Conservation (phyloP, 2,329 filamentous ascomycete genomes). For the Fusarium siculi region DNA sequence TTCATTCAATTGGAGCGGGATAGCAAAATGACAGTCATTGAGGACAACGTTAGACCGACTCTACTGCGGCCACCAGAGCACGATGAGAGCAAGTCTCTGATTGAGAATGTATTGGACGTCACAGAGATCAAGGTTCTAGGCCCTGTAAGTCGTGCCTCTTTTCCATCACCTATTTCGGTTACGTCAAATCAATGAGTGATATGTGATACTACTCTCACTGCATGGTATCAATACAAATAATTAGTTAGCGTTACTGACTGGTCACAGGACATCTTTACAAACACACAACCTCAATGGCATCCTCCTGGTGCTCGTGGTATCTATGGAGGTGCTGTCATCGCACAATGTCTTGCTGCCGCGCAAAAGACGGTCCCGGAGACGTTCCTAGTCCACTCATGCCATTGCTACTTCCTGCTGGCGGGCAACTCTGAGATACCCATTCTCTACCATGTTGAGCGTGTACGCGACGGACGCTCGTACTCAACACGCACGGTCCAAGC, state of each 20-base stretch:
- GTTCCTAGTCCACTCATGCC: slow-evolving; percentile 93
- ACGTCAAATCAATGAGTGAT: background rate
- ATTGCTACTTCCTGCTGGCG: slow-evolving; percentile 98
- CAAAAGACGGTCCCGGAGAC: slow-evolving; percentile 84
- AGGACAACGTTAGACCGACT: slow-evolving; percentile 48
- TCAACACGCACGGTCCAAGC: slow-evolving; percentile 97
- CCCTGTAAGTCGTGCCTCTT: slow-evolving; percentile 64
- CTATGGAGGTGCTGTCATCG: slow-evolving; percentile 92
- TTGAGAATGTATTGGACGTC: slow-evolving; percentile 90
- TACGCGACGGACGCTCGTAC: slow-evolving; percentile 90
- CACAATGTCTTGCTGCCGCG: slow-evolving; percentile 87
- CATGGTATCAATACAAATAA: background rate
- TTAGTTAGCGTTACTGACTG: background rate
- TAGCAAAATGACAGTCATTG: slow-evolving; percentile 32
- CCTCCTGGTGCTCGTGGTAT: slow-evolving; percentile 92
- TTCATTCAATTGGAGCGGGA: background rate
- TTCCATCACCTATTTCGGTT: background rate
- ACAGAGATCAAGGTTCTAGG: slow-evolving; percentile 81
- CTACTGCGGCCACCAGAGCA: slow-evolving; percentile 75
- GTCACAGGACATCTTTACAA: slow-evolving; percentile 87
- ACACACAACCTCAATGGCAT: slow-evolving; percentile 91
- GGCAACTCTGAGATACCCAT: slow-evolving; percentile 87
- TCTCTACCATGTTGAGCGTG: slow-evolving; percentile 93
- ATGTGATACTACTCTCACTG: background rate
- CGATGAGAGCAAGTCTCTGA: slow-evolving; percentile 77